Base-by-base conservation (phyloP, 129 eudicot species). In the Flaveria trinervia region DNA sequence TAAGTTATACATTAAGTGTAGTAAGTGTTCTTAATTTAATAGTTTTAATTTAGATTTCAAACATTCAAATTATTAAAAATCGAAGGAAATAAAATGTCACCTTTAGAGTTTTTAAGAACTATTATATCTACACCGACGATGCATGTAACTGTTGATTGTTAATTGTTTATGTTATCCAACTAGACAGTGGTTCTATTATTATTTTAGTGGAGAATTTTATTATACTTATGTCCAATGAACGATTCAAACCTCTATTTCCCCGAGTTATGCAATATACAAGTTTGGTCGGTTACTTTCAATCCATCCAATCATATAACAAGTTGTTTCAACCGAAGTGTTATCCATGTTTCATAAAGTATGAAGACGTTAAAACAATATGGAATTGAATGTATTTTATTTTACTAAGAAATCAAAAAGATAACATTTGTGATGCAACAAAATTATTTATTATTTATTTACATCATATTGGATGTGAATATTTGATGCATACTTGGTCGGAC, bases 301-400 rank as follows among this genome's bases (percentile, higher is more conserved):
- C 39, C 66, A 60, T 60, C 66, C 41, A 60, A 60, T 60, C 66
- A 60, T 25, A 28, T 25, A 60, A 60, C 3, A 60, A 60, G 66
- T 25, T 60, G 39, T 60, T 25, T 28, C 39, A 60, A 5, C 4
- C 25, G 22, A 22, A 60, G 33, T 23, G 36, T 30, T 30, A 30
- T 30, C 36, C 36, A 30, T 30, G 4, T 30, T 30, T 30, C 36
- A 30, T 30, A 30, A 3, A 30, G 3, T 30, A 30, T 3, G 36
- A 30, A 3, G 17, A n/a, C 61, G 2, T 17, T 16, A 52, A 8
- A 54, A n/a, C 17, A 16, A n/a, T n/a, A 50, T 51, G 16, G 56
- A 51, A 51, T 51, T 51, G 15, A 14, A 51, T 51, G 6, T 14
- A 43, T 43, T 8, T 50, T 50, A 13, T 15, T 50, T 4, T 50